phyloP scores from a whole-genome alignment of 2,329 filamentous ascomycete genomes.

The Botrytis sinoallii region DNA sequence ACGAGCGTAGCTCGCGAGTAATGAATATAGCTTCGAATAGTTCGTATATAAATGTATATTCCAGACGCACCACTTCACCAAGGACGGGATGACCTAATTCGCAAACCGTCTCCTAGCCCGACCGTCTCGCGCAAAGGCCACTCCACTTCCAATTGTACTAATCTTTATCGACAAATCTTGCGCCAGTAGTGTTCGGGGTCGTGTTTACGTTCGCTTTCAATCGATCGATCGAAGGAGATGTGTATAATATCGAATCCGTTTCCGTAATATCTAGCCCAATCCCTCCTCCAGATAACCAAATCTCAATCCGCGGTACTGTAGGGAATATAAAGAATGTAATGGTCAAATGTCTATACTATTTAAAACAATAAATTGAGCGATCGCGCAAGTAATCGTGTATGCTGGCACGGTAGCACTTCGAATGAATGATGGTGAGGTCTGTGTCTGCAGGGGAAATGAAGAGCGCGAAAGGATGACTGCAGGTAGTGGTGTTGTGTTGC shows the following conservation, averaged over 20 bases:
- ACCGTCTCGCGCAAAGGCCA: conserved; percentile 1
- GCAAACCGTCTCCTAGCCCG: background rate
- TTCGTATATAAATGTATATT: background rate
- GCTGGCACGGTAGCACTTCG: background rate
- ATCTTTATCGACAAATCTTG: background rate
- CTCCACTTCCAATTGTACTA: conserved; percentile 1
- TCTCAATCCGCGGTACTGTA: background rate
- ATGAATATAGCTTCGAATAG: background rate
- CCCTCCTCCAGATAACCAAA: background rate
- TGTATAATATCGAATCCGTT: background rate
- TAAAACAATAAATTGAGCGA: background rate
- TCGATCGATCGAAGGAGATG: background rate
- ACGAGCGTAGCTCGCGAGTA: conserved; percentile 6
- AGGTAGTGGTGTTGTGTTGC: conserved; percentile 1
- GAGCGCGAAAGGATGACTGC: background rate
- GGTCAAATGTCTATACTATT: background rate
- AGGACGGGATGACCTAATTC: conserved; percentile 6
- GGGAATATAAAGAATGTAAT: background rate
- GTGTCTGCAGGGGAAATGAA: background rate
- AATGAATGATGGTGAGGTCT: conserved; percentile 7
- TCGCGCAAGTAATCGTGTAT: background rate
- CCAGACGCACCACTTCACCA: background rate
- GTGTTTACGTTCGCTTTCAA: background rate
- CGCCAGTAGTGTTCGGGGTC: background rate
- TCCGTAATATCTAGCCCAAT: background rate